Conservation (phyloP, 306 rosid genomes). For the Casuarina equisetifolia region DNA sequence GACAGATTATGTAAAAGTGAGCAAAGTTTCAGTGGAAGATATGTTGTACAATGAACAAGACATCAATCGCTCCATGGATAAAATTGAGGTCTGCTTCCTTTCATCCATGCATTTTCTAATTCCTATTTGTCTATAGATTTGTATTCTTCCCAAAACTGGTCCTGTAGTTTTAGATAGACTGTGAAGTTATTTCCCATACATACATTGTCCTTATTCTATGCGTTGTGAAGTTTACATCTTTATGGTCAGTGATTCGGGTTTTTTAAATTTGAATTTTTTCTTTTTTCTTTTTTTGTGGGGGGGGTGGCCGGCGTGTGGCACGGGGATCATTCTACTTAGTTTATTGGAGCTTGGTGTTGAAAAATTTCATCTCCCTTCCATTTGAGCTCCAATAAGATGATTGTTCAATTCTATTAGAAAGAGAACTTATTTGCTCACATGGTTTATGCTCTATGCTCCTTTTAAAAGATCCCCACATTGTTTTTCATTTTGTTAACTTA, state of each 20-base stretch:
- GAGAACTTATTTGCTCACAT: neutral
- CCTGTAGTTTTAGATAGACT: neutral
- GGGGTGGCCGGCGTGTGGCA: no score
- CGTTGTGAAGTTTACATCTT: neutral
- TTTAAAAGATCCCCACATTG: neutral
- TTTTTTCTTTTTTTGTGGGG: neutral
- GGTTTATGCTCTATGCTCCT: neutral
- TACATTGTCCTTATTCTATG: neutral
- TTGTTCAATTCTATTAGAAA: neutral
- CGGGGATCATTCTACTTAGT: neutral
- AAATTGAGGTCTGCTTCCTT: constrained; percentile 68
- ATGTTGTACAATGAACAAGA: constrained; percentile 86
- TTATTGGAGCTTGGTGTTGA: neutral
- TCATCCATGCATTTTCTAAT: neutral
- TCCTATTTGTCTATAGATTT: neutral
- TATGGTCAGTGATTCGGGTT: neutral
- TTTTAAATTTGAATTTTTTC: neutral
- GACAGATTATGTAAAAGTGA: constrained; percentile 86
- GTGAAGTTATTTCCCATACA: neutral
- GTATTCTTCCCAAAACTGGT: neutral
- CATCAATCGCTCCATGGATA: constrained; percentile 94
- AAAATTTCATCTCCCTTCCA: neutral
- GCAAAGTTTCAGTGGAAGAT: constrained; percentile 90
- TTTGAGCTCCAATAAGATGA: neutral
- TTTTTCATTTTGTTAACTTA: neutral